Base-by-base conservation (phyloP, 2,329 filamentous ascomycete genomes). In the Colletotrichum kahawae region DNA sequence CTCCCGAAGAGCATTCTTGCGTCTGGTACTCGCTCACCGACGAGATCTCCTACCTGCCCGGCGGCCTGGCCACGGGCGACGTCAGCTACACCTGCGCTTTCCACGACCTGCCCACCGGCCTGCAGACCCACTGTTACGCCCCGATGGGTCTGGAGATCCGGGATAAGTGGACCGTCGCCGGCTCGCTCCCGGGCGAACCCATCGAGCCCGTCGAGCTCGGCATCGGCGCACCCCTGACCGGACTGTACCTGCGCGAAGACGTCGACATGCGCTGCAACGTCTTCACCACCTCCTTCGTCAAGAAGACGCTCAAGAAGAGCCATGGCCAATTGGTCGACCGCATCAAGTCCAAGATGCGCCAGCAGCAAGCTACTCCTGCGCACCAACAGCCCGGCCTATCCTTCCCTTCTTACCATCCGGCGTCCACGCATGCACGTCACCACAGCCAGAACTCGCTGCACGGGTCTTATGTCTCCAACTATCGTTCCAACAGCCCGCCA, bases 81-180 rank as follows among this genome's bases (percentile, higher is more conserved):
- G 89, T 97, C 73, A 92, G 89, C 34, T 98, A 97, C 86, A 94
- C 93, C 56, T 94, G 91, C 70, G 95, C 94, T 79, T 97, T 98
- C 82, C 91, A 95, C 83, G 91, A 97, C 80, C 87, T 95, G 24
- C 87, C 92, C 5, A 75, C 65, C 43, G 95, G 95, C 7, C 84
- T 98, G 33, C 92, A 95, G 84, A 97, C 95, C 16, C 95, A 97
- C 82, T 92, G 93, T 79, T 96, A 95, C 80, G 95, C 95, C 5
- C 95, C 95, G 1, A 90, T 95, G 81, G 95, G 95, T 13, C 89
- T 97, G 67, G 92, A 97, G 76, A 94, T 97, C 78, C 92, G 92
- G 75, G 93, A 92, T 64, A 93, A 93, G 83, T 98, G 95, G 95
- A 92, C 89, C 10, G 87, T 98, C 5, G 92, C 91, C 60, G 95